These are phyloP conservation scores for Geranium brycei DNA, from an alignment of 345 rosid species.

Conservation along the genomic window DNA sequence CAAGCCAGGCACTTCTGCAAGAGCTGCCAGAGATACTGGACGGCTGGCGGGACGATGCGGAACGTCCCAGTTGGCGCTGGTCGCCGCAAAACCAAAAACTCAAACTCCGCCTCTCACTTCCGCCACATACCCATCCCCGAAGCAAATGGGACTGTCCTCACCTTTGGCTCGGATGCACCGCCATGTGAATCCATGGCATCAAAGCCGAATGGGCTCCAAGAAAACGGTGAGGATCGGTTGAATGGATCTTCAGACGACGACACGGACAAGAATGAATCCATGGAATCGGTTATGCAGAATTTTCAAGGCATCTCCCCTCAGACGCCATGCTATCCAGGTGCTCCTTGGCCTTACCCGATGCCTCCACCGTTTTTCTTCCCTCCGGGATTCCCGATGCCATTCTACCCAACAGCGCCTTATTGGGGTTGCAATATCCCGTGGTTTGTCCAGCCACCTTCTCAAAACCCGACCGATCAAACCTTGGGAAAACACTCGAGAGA, in stretches of 20 bases:
- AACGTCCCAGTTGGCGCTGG: slow-evolving; percentile 95
- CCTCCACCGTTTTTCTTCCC: slow-evolving; percentile 55
- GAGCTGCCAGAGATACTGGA: slow-evolving; percentile 96
- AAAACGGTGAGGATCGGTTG: slow-evolving; percentile 47
- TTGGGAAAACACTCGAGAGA: slow-evolving; percentile 74
- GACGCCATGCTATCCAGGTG: slow-evolving; percentile 39
- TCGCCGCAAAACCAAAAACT: slow-evolving; percentile 77
- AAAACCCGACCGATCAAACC: slow-evolving; percentile 25
- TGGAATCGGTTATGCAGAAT: slow-evolving; percentile 22
- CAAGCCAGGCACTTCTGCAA: slow-evolving; percentile 93
- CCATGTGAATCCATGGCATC: slow-evolving; percentile 38
- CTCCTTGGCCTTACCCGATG: slow-evolving; percentile 69
- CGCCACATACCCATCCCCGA: slow-evolving; percentile 56
- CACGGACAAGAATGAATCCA: slow-evolving; percentile 23
- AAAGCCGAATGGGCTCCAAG: slow-evolving; percentile 30
- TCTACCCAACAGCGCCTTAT: slow-evolving; percentile 44
- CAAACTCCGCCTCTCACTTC: slow-evolving; percentile 53
- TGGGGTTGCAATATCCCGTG: slow-evolving; percentile 49
- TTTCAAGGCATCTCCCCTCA: slow-evolving; percentile 38
- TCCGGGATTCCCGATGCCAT: slow-evolving; percentile 47
- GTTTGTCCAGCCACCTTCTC: slow-evolving; percentile 32
- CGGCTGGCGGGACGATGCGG: slow-evolving; percentile 94
- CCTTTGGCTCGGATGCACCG: slow-evolving; percentile 54
- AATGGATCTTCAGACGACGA: slow-evolving; percentile 43
- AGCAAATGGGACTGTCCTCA: slow-evolving; percentile 46